Conservation (phyloP, 495 filamentous ascomycete species). For the Xylaria nigripes region DNA sequence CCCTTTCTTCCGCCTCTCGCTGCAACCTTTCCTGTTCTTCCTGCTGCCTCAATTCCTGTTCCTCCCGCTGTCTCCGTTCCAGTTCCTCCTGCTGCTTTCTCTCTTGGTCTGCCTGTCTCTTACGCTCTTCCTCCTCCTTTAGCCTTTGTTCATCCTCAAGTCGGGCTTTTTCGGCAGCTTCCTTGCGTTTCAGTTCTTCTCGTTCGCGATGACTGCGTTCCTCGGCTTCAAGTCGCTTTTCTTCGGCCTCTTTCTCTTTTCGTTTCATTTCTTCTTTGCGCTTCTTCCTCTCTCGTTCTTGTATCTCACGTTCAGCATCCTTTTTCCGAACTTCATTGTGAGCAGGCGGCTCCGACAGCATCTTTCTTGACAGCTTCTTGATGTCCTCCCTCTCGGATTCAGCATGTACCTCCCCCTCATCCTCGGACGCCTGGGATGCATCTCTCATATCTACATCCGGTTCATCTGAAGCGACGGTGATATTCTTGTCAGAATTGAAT, state of each 20-base stretch:
- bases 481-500: constrained; percentile 34
- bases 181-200: constrained; percentile 19
- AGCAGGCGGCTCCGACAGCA: constrained; percentile 33
- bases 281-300: constrained; percentile 46
- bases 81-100: constrained; percentile 33
- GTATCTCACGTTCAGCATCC: constrained; percentile 33
- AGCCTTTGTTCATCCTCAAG: constrained; percentile 18
- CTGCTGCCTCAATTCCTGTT: constrained; percentile 23
- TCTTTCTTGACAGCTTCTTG: constrained; percentile 27
- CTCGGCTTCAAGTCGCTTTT: constrained; percentile 33
- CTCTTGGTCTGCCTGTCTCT: constrained; percentile 24
- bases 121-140: constrained; percentile 24
- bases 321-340: constrained; percentile 44
- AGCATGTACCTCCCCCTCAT: constrained; percentile 33
- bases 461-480: constrained; percentile 42
- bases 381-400: constrained; percentile 37
- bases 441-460: constrained; percentile 41
- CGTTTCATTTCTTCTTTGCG: constrained; percentile 35
- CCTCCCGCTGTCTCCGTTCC: constrained; percentile 30
- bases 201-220: constrained; percentile 13
- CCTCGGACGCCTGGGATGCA: constrained; percentile 22
- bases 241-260: constrained; percentile 35
- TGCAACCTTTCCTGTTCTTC: constrained; percentile 26
- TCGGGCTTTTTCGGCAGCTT: constrained; percentile 6
- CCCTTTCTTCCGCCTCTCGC: constrained; percentile 33